Conservation (phyloP, 495 filamentous ascomycete species). For the Penicillium samsonianum region DNA sequence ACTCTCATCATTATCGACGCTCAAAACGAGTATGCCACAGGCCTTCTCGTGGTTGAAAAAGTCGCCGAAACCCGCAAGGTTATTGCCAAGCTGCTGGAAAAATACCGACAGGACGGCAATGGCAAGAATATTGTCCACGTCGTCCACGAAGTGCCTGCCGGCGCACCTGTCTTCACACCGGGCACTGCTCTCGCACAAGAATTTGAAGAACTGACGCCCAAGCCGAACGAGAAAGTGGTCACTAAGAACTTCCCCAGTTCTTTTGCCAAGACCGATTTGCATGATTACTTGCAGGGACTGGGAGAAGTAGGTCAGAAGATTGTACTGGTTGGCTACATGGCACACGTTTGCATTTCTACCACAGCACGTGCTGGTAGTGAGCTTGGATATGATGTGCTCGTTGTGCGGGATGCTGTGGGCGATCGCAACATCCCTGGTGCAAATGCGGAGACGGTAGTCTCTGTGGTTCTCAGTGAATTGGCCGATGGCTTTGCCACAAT, state of each 20-base stretch:
- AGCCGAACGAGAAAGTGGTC: slow-evolving; percentile 48
- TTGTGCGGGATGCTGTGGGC: slow-evolving; percentile 58
- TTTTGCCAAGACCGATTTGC: slow-evolving; percentile 50
- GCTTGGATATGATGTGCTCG: slow-evolving; percentile 58
- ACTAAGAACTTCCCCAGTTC: slow-evolving; percentile 47
- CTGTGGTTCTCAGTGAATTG: slow-evolving; percentile 44
- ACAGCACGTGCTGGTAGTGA: slow-evolving; percentile 57
- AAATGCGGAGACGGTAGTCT: slow-evolving; percentile 39
- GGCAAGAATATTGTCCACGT: slow-evolving; percentile 57
- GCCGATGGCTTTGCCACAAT: slow-evolving; percentile 51
- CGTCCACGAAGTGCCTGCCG: slow-evolving; percentile 53
- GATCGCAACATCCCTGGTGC: slow-evolving; percentile 60
- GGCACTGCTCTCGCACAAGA: slow-evolving; percentile 52
- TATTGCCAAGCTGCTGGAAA: slow-evolving; percentile 50
- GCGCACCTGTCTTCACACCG: slow-evolving; percentile 62
- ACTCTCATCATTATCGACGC: slow-evolving; percentile 65
- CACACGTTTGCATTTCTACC: slow-evolving; percentile 63
- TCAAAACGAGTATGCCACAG: slow-evolving; percentile 60
- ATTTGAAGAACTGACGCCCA: slow-evolving; percentile 52
- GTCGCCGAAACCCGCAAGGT: slow-evolving; percentile 45
- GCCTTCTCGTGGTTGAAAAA: slow-evolving; percentile 51
- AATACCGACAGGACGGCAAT: slow-evolving; percentile 49
- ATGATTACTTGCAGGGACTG: slow-evolving; percentile 38
- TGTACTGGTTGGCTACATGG: slow-evolving; percentile 57
- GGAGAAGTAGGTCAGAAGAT: slow-evolving; percentile 31